phyloP scores from a whole-genome alignment of 495 filamentous ascomycete species.

The Hypomontagnella monticulosa region DNA sequence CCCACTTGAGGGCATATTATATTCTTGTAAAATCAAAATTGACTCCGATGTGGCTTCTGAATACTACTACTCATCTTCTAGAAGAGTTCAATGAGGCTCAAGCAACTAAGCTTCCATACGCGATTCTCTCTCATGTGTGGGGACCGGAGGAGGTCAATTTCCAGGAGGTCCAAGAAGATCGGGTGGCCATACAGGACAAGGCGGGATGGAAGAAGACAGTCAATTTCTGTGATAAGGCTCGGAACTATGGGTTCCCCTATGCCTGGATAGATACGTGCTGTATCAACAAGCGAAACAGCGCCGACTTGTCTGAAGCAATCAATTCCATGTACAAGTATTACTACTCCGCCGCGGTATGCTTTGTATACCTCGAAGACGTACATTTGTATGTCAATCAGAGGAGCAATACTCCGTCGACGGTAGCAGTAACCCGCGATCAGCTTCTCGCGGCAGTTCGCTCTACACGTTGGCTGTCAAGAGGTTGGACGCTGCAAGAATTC shows the following conservation, averaged over 20 bases:
- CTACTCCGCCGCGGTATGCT: conserved; percentile 35
- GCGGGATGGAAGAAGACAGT: conserved; percentile 24
- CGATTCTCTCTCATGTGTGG: conserved; percentile 50
- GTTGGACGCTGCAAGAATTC: conserved; percentile 36
- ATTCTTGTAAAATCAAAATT: background rate
- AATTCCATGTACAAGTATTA: conserved; percentile 43
- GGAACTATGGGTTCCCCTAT: conserved; percentile 14
- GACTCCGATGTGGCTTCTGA: conserved; percentile 21
- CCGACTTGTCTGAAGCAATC: conserved; percentile 30
- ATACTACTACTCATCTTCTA: conserved; percentile 11
- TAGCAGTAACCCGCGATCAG: background rate
- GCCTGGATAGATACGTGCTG: conserved; percentile 45
- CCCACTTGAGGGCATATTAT: background rate
- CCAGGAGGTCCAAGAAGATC: conserved; percentile 27
- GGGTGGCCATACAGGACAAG: background rate
- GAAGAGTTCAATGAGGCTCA: conserved; percentile 9
- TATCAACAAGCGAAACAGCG: conserved; percentile 38
- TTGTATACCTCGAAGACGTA: conserved; percentile 37
- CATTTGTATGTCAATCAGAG: background rate
- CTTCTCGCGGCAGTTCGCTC: conserved; percentile 1
- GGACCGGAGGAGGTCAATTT: conserved; percentile 42
- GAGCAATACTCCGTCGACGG: background rate
- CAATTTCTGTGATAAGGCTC: conserved; percentile 2
- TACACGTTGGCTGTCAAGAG: conserved; percentile 21
- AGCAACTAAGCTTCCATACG: conserved; percentile 25